Percentiles rank a stretch among this genome's conserved stretches.
phyloP scores from a whole-genome alignment of 73 alveolate genomes.

The Paraurostyla sp. region DNA sequence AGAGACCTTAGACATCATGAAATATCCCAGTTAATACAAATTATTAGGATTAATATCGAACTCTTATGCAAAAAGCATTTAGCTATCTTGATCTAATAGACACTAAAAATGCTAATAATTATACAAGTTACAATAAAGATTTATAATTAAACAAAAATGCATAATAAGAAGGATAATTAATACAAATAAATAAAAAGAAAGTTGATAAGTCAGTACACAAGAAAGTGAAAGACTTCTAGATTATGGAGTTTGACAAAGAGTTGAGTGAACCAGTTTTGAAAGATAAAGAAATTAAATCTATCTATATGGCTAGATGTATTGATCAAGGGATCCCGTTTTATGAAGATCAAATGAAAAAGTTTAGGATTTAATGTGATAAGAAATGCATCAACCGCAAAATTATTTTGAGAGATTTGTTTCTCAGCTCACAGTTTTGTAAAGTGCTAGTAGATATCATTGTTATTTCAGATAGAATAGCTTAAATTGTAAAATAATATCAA shows the following conservation, averaged over 20 bases:
- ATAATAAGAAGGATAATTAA: background rate
- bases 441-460: background rate
- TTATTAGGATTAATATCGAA: too few species aligned
- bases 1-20: too few species aligned
- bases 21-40: too few species aligned
- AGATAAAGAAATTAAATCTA: background rate
- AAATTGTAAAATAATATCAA: background rate
- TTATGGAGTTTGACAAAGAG: constrained; percentile 14
- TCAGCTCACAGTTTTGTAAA: background rate
- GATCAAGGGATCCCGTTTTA: constrained; percentile 38
- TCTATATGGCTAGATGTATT: constrained; percentile 35
- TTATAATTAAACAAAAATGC: background rate
- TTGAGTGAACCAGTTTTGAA: background rate
- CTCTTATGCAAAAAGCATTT: too few species aligned
- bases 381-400: background rate
- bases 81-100: too few species aligned
- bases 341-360: constrained; percentile 21
- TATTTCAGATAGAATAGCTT: background rate
- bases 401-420: background rate
- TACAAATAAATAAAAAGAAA: background rate
- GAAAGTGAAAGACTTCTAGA: background rate
- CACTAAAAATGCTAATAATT: too few species aligned
- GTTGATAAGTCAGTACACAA: background rate
- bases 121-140: too few species aligned
- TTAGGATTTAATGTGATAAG: constrained; percentile 6